Evolutionary conservation across 169 alveolate genomes (phyloP).

Genomic region (Plasmodium chabaudi): DNA sequence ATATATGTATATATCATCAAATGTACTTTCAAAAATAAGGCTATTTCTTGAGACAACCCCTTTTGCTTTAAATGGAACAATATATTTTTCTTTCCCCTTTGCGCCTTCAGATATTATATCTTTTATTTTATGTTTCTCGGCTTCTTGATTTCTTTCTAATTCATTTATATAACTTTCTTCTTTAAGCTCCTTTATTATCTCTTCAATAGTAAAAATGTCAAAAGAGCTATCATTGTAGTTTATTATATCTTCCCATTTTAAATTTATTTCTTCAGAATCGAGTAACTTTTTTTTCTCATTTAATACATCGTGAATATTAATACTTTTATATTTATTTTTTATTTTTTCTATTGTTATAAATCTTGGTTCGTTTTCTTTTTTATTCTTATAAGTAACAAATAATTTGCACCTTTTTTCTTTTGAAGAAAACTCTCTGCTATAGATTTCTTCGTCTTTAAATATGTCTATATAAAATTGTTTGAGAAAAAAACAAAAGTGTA

Average conservation of each 20-base stretch:
- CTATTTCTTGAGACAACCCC: conserved; percentile 44
- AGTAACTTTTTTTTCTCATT: conserved; percentile 53
- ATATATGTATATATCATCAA: conserved; percentile 68
- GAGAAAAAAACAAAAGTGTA: too few relatives aligned
- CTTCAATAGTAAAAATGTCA: conserved; percentile 71
- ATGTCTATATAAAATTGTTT: conserved; percentile 17
- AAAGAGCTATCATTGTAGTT: conserved; percentile 70
- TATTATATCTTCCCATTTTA: conserved; percentile 69
- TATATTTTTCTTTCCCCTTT: conserved; percentile 22
- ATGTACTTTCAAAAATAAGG: conserved; percentile 57
- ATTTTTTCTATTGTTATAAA: conserved; percentile 73
- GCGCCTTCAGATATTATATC: conserved; percentile 6
- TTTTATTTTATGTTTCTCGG: conserved; percentile 13
- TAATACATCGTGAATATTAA: conserved; percentile 60
- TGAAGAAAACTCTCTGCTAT: conserved; percentile 65
- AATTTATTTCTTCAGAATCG: conserved; percentile 54
- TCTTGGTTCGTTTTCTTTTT: conserved; percentile 61
- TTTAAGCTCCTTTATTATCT: conserved; percentile 58
- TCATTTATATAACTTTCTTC: conserved; percentile 49
- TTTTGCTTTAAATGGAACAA: conserved; percentile 71
- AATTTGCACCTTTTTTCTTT: conserved; percentile 74
- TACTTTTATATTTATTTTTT: conserved; percentile 64
- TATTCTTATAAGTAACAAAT: conserved; percentile 64
- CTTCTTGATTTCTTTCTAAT: conserved; percentile 8
- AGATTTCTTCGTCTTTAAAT: conserved; percentile 48